These are phyloP conservation scores for Pseudogymnoascus sp. DNA, from an alignment of 2,329 filamentous ascomycete genomes.

Conservation along the genomic window DNA sequence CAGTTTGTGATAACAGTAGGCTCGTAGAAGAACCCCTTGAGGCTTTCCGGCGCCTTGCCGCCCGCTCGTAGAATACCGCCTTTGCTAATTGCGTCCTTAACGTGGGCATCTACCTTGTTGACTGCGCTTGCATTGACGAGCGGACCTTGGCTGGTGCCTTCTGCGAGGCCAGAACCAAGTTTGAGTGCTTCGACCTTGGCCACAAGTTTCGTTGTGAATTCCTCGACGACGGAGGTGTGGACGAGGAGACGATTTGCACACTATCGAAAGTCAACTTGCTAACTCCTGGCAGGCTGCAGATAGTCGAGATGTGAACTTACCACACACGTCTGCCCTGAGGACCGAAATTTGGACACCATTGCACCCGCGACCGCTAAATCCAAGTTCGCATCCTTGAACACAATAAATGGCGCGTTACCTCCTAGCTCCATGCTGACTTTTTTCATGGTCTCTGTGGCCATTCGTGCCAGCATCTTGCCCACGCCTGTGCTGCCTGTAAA, in stretches of 20 bases:
- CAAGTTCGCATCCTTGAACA: slow-evolving; percentile 57
- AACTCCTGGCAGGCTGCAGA: not conserved
- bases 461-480: slow-evolving; percentile 52
- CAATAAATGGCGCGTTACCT: slow-evolving; percentile 46
- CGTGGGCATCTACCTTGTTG: slow-evolving; percentile 50
- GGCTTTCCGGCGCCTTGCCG: slow-evolving; percentile 41
- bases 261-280: not conserved
- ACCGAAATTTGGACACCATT: slow-evolving; percentile 46
- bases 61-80: slow-evolving; percentile 58
- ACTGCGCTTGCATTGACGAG: slow-evolving; percentile 48
- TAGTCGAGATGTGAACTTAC: slow-evolving; percentile 26
- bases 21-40: slow-evolving; percentile 60
- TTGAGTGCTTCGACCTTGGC: slow-evolving; percentile 45
- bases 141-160: slow-evolving; percentile 52
- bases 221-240: slow-evolving; percentile 53
- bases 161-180: slow-evolving; percentile 52
- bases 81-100: slow-evolving; percentile 54
- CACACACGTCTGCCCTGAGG: slow-evolving; percentile 58
- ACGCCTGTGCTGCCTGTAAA: slow-evolving; percentile 39
- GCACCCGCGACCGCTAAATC: slow-evolving; percentile 44
- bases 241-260: slow-evolving; percentile 56
- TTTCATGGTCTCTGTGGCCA: not conserved
- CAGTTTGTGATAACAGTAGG: slow-evolving; percentile 57
- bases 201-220: slow-evolving; percentile 48
- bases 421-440: not conserved